phyloP scores from a whole-genome alignment of 169 alveolate species.

The Plasmodium reichenowi region DNA sequence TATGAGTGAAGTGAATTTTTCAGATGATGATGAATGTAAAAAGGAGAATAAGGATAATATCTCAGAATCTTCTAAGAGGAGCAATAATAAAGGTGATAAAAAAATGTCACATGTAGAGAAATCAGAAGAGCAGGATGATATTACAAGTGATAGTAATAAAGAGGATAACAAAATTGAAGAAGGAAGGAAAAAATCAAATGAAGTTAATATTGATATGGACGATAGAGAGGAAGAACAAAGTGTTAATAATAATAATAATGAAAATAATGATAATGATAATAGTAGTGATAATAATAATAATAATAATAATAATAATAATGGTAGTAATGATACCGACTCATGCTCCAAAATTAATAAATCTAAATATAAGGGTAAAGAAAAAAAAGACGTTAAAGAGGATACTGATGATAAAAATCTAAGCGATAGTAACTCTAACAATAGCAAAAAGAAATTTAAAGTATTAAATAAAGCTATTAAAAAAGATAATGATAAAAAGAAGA shows the following conservation, averaged over 20 bases:
- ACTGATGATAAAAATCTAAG: not conserved
- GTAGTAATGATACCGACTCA: not conserved
- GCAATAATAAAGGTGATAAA: not conserved
- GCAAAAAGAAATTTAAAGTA: not conserved
- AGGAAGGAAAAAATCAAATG: not conserved
- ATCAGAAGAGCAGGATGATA: not conserved
- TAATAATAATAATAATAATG: not conserved
- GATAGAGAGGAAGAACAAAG: not conserved
- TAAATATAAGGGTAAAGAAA: not conserved
- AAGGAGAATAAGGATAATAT: conserved; percentile 6
- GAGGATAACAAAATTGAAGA: not conserved
- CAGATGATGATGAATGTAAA: conserved; percentile 5
- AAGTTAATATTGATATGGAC: too few relatives aligned
- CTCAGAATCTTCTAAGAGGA: not conserved
- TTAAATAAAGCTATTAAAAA: not conserved
- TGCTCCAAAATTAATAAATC: not conserved
- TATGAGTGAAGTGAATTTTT: conserved; percentile 39
- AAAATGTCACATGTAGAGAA: not conserved
- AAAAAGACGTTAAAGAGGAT: too few relatives aligned
- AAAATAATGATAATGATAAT: conserved; percentile 9
- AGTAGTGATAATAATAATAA: not conserved
- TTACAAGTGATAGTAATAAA: not conserved
- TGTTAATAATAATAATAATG: not conserved
- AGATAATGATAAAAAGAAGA: conserved; percentile 4
- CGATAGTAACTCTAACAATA: not conserved